Base-by-base conservation (phyloP, 306 rosid species). In the Ammopiptanthus mongolicus region DNA sequence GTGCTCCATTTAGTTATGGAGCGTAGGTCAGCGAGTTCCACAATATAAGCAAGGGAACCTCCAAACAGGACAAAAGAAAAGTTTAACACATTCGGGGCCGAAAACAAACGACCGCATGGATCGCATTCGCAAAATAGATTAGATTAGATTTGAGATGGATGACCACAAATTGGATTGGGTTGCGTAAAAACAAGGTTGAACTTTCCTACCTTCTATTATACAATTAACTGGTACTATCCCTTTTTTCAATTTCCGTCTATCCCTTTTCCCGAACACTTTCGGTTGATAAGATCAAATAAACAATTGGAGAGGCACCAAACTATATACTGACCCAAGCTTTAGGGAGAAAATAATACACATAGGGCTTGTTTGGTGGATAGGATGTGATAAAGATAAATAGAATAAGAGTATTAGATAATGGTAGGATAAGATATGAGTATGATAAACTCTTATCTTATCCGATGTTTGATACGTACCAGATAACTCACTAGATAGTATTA, bases 171-270 rank as follows among this genome's bases (percentile, higher is more conserved):
- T 44, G 37, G 6, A 5, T 65, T 44, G 37, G 6, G 63, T 74
- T 83, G 74, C 80, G 83, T 78, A 53, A 65, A 11, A n/a, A n/a
- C n/a, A 72, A 44, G 79, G 10, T 70, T 75, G 64, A 56, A 71
- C 50, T n/a, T 19, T 11, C 58, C 23, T 55, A 39, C 23, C 6
- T 78, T 78, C 19, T 50, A 18, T 73, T 67, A 22, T 69, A 74
- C 22, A 19, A 39, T 29, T 42, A 42, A 50, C 10, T 48, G 9
- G 44, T 21, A 58, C 33, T 25, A 39, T n/a, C 37, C n/a, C 46
- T 23, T 46, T 52, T 59, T 78, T 33, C 71, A 58, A 60, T 69
- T 59, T 68, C 12, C 0, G 47, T 59, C 65, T 8, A 18, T 69
- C 71, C 62, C n/a, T n/a, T 75, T 73, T 17, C 48, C 17, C 29